phyloP scores from a whole-genome alignment of 179 eudicot species.

The Gypsophila paniculata region DNA sequence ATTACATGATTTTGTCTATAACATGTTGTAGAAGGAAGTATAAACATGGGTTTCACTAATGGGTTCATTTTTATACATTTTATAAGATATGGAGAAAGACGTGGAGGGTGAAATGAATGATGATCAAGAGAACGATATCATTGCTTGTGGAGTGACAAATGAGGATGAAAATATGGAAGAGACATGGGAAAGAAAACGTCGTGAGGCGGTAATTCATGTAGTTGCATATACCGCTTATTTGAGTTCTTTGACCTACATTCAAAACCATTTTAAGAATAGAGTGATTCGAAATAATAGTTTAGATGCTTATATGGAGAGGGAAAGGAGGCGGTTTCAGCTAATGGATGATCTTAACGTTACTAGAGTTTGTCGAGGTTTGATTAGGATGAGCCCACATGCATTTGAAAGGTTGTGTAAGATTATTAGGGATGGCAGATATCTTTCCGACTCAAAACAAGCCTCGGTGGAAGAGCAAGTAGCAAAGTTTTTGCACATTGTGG shows the following conservation, averaged over 20 bases:
- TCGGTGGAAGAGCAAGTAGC: too few species aligned
- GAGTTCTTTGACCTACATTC: neutral
- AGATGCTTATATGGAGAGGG: neutral
- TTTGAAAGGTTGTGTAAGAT: too few species aligned
- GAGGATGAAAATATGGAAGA: neutral
- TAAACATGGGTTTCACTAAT: too few species aligned
- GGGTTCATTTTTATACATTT: too few species aligned
- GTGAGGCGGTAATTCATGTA: neutral
- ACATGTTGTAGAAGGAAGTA: too few species aligned
- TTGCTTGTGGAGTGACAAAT: neutral
- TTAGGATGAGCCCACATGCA: too few species aligned
- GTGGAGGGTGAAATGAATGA: neutral
- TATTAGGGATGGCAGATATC: too few species aligned
- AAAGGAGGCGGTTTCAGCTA: neutral
- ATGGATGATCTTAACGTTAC: neutral
- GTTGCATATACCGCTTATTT: neutral
- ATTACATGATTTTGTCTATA: too few species aligned
- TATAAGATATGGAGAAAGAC: neutral
- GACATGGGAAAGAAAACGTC: slow-evolving; percentile 1
- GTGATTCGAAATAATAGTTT: neutral
- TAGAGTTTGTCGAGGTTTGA: too few species aligned
- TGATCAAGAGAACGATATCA: neutral
- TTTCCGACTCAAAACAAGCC: too few species aligned
- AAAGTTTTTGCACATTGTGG: too few species aligned
- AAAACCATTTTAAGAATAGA: too few species aligned